These are phyloP conservation scores for Bruguiera sexangula DNA, from an alignment of 345 rosid genomes.

Conservation along the genomic window DNA sequence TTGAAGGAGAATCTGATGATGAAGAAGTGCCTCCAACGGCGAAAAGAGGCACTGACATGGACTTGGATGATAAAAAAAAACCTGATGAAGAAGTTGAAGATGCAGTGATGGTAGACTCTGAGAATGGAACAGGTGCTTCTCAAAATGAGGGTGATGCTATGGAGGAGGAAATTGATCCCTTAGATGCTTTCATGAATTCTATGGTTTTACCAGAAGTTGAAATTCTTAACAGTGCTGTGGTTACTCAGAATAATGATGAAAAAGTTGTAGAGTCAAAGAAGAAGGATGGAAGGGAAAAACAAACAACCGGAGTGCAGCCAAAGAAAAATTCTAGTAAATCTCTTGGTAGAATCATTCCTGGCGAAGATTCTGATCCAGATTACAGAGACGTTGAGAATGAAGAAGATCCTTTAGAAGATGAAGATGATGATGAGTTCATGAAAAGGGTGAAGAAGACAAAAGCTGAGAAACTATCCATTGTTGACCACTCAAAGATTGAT, in stretches of 20 bases:
- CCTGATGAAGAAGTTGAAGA: slow-evolving; percentile 44
- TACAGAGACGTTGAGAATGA: slow-evolving; percentile 58
- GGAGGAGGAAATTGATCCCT: slow-evolving; percentile 88
- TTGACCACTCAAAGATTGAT: slow-evolving; percentile 90
- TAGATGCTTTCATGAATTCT: slow-evolving; percentile 94
- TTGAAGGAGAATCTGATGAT: slow-evolving; percentile 92
- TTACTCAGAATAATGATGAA: slow-evolving; percentile 30
- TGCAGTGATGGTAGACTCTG: slow-evolving; percentile 48
- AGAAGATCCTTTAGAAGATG: slow-evolving; percentile 66
- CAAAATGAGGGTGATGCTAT: slow-evolving; percentile 38
- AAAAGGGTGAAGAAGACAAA: slow-evolving; percentile 99
- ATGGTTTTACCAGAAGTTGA: slow-evolving; percentile 91
- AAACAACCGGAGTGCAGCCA: slow-evolving; percentile 38
- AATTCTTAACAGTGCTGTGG: slow-evolving; percentile 50
- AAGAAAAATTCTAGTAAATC: slow-evolving; percentile 63
- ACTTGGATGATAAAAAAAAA: slow-evolving; percentile 45
- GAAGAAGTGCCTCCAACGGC: slow-evolving; percentile 55
- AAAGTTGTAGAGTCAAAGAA: slow-evolving; percentile 25
- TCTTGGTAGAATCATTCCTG: slow-evolving; percentile 87
- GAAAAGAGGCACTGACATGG: slow-evolving; percentile 51
- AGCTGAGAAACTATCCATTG: slow-evolving; percentile 82
- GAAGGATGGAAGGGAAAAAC: slow-evolving; percentile 33
- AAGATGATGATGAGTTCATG: slow-evolving; percentile 95
- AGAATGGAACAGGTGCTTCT: slow-evolving; percentile 33
- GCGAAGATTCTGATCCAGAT: slow-evolving; percentile 94